Base-by-base conservation (phyloP, 305 asterid genomes). In the Solanum hybrid region DNA sequence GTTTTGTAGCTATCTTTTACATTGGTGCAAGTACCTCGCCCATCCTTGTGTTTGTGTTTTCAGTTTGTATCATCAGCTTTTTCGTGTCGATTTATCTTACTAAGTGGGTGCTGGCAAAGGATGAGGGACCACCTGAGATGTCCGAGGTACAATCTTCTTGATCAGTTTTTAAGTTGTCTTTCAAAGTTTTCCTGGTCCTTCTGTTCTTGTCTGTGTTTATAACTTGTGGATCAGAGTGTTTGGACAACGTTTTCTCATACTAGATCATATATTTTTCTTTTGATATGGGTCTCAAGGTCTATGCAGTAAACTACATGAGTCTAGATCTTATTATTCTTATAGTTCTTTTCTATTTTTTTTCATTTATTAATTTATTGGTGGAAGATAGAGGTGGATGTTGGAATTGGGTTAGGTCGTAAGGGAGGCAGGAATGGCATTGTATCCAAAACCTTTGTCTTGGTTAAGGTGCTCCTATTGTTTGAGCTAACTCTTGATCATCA, bases 91-190 rank as follows among this genome's bases (percentile, higher is more conserved):
- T 94, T 87, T 96, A 96, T 92, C 98, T 98, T 69, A 90, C 96
- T 10, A 96, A 95, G 94, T 98, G 99, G 99, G 99, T 96, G 87
- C 98, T 98, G 66, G 78, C 95, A 60, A 98, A 98, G 96, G 99
- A 98, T 82, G 99, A 98, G 92, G 99, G 99, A 27, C 99, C 99
- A 64, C 98, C 99, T 85, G 99, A 96, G 95, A 98, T 98, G 99
- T 95, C 90, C 87, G 93, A 95, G 99, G 99, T 97, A 94, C 86
- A 87, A 87, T 11, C 60, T 60, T 92, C 85, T 88, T 85, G 45
- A 75, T 86, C 72, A 85, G 71, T 32, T 56, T 77, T 77, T 85
- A 85, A 56, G 32, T 32, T 4, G 31, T 56, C 76, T 56, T 84
- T 85, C 77, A 32, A 85, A 60, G 72, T 38, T 88, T 66, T 87